A percentile compares a stretch with the other conserved stretches of the same genome.
These are phyloP conservation scores for Calycina herbarum DNA, from an alignment of 2,329 filamentous ascomycete genomes.

Conservation along the genomic window DNA sequence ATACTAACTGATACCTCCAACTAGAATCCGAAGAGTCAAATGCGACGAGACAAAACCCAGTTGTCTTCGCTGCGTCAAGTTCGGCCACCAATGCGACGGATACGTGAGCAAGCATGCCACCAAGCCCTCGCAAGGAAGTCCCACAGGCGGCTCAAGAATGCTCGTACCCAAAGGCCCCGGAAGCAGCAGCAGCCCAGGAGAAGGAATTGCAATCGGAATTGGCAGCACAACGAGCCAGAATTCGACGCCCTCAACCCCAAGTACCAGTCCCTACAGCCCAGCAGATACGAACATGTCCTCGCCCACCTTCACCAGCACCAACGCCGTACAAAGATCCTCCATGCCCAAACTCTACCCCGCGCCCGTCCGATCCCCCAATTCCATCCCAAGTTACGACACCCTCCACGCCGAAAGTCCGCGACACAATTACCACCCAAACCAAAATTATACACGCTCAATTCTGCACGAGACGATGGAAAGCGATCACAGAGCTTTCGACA, in stretches of 20 bases:
- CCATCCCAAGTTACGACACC: conserved; percentile 1
- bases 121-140: conserved; percentile 10
- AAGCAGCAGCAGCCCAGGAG: background rate
- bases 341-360: conserved; percentile 14
- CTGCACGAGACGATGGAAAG: background rate
- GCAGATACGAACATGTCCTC: conserved; percentile 1
- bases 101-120: conserved; percentile 28
- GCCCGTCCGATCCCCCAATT: conserved; percentile 5
- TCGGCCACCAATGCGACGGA: conserved; percentile 37
- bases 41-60: conserved; percentile 37
- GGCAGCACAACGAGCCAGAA: background rate
- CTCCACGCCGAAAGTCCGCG: background rate
- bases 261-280: conserved; percentile 3
- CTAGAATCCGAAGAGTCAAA: conserved; percentile 37
- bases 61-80: conserved; percentile 34
- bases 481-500: conserved; percentile 7
- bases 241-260: background rate
- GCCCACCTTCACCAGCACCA: background rate
- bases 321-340: background rate
- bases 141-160: conserved; percentile 7
- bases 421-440: background rate
- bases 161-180: conserved; percentile 8
- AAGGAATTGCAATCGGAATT: background rate
- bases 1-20: conserved; percentile 13
- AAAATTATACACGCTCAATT: background rate